phyloP scores from a whole-genome alignment of 768 basidiomycete species.

The Termitomyces sp. region DNA sequence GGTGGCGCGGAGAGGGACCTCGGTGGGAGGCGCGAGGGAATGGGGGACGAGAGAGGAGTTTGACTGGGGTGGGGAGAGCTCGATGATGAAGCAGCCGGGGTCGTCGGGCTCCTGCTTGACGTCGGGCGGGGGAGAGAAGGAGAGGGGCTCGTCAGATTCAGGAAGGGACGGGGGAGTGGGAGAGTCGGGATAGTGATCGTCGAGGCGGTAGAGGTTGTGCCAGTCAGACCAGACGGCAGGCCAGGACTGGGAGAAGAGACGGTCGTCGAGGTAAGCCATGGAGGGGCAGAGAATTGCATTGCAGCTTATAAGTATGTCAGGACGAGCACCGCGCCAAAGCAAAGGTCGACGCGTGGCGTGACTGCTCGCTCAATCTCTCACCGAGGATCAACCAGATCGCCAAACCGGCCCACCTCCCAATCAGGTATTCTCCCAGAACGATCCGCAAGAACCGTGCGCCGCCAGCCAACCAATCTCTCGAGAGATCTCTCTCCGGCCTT shows the following conservation, averaged over 20 bases:
- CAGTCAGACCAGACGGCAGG: neutral
- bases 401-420: conserved; percentile 6
- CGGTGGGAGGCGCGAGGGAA: conserved; percentile 49
- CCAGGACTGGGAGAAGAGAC: neutral
- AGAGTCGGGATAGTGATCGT: conserved; percentile 18
- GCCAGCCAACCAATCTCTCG: neutral
- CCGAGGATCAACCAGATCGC: conserved; percentile 34
- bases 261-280: conserved; percentile 2
- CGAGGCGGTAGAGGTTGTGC: neutral
- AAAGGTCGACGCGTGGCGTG: neutral
- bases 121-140: conserved; percentile 7
- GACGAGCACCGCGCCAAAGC: neutral
- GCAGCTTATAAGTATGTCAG: conserved; percentile 12
- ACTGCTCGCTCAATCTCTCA: neutral
- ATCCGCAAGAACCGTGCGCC: conserved; percentile 19
- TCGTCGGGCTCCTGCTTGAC: conserved; percentile 39
- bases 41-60: conserved; percentile 23
- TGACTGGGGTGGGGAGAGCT: conserved; percentile 23
- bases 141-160: conserved; percentile 3
- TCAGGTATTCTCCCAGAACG: conserved; percentile 10
- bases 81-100: conserved; percentile 40
- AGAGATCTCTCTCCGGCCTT: neutral
- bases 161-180: conserved; percentile 4
- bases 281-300: neutral
- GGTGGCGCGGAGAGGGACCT: conserved; percentile 72